Conservation (phyloP, 257 asterid genomes). For the Nicotiana benthamiana region DNA sequence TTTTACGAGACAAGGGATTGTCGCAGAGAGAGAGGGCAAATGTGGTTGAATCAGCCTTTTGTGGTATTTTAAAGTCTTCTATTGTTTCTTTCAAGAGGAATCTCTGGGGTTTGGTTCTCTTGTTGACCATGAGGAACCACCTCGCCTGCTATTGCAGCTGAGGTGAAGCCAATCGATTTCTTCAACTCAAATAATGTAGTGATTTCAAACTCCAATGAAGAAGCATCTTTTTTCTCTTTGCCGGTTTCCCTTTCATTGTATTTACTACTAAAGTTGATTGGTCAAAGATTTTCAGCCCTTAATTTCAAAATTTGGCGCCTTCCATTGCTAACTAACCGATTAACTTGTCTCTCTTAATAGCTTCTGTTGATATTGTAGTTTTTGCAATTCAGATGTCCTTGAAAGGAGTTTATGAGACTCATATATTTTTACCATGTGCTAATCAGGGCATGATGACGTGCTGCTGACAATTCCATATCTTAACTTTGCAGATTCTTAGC, state of each 20-base stretch:
- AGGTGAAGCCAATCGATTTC: neutral
- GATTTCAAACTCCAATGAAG: neutral
- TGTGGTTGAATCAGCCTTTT: constrained; percentile 4
- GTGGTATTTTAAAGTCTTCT: neutral
- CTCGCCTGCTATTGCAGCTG: neutral
- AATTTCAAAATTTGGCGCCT: neutral
- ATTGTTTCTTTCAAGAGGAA: neutral
- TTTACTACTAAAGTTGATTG: neutral
- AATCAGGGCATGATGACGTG: neutral
- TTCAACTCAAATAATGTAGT: neutral
- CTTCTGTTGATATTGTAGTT: neutral
- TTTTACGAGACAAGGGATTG: neutral
- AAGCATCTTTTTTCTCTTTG: neutral
- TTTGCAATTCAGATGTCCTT: neutral
- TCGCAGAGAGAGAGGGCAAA: neutral
- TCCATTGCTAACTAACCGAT: neutral
- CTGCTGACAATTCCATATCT: neutral
- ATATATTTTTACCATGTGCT: neutral
- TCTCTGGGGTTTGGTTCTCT: constrained; percentile 1
- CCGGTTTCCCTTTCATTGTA: neutral
- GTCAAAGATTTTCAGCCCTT: constrained; percentile 3
- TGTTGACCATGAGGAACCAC: neutral
- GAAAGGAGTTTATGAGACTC: neutral
- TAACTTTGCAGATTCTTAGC: neutral
- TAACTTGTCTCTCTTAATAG: constrained; percentile 5